Evolutionary conservation across 352 stramenopile species (phyloP), one percentile per base, ranked within the genome.

Genomic region (Elongisporangium prolatum): DNA sequence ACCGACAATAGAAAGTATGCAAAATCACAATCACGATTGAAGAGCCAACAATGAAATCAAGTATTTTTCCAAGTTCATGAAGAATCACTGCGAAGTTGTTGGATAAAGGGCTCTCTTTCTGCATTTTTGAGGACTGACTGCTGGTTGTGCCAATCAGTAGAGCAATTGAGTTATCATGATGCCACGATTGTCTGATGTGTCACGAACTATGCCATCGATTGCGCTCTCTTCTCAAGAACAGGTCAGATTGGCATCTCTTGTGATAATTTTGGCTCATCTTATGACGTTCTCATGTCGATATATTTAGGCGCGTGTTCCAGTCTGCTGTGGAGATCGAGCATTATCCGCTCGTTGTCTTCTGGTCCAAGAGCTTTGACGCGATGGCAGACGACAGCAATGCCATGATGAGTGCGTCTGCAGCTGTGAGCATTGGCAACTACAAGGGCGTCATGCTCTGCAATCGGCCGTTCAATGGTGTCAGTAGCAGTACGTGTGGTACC

Each of bases 361-460:
- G 3, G 24, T 9, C 14, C 8, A 40, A 40, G 28, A 40, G 28
- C 28, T 40, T 40, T 40, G 28, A 13, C 28, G 28, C 28, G 9
- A 80, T 72, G 73, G 68, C 68, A 54, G 76, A 77, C 22, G 24
- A 50, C 52, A 50, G 14, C 48, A 56, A 56, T 62, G 65, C 50
- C 22, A 61, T 38, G 52, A 55, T 64, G 68, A 48, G 21, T 63
- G 63, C 69, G 9, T 59, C 64, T 20, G 71, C 67, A n/a, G 78
- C 78, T 28, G 80, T 95, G 61, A 93, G 80, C 59, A 97, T 97
- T 65, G 91, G 89, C 67, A 97, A 97, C 79, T 97, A 97, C 74
- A 97, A 98, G 73, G 93, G 91, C 56, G 92, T 98, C 22, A 98
- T 98, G 91, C 82, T 98, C 28, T 98, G 92, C 75, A 97, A 98